A percentile compares a stretch with the other conserved stretches of the same genome.
Conservation (phyloP, 495 filamentous ascomycete genomes). For the Xylaria cubensis region DNA sequence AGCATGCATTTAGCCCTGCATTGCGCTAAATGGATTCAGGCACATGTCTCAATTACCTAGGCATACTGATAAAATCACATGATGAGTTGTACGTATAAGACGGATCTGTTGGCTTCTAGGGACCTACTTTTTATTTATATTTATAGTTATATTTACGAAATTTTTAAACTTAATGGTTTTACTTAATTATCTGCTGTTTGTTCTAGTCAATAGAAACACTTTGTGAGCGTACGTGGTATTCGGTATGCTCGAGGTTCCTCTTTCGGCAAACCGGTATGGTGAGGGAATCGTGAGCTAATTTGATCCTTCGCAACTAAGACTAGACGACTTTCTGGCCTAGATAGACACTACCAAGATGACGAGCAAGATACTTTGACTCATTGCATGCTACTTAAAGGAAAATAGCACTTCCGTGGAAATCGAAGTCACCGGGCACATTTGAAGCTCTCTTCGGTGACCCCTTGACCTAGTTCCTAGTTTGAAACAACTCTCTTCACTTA, state of each 20-base stretch:
- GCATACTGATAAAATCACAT: background rate
- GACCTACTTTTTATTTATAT: background rate
- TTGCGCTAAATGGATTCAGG: background rate
- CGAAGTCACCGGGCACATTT: background rate
- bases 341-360: background rate
- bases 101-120: background rate
- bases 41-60: background rate
- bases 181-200: background rate
- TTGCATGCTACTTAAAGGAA: background rate
- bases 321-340: background rate
- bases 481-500: background rate
- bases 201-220: background rate
- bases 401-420: background rate
- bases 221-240: background rate
- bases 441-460: background rate
- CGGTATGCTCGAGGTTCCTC: background rate
- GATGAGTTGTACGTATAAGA: background rate
- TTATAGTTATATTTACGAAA: too few relatives aligned
- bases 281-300: background rate
- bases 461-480: background rate
- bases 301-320: conserved; percentile 13
- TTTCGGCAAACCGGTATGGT: background rate
- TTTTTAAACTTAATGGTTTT: background rate
- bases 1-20: conserved; percentile 2
- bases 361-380: background rate